phyloP scores from a whole-genome alignment of 2,329 filamentous ascomycete species.

The Ophiostoma australiae region DNA sequence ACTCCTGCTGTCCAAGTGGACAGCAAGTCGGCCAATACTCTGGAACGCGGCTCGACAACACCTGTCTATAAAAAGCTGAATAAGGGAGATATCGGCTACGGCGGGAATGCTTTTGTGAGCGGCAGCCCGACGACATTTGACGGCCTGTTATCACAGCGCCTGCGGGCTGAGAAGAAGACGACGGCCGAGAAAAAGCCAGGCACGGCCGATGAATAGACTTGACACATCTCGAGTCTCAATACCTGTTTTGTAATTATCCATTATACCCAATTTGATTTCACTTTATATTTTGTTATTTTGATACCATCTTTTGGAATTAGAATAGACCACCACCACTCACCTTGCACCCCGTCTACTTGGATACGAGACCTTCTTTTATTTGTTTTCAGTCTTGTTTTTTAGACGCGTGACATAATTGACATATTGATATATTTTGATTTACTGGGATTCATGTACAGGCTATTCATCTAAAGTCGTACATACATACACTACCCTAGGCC shows the following conservation, averaged over 20 bases:
- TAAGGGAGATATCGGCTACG: conserved; percentile 60
- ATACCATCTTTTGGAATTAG: not conserved
- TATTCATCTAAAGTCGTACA: not conserved
- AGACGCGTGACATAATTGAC: no score
- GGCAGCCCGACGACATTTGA: conserved; percentile 47
- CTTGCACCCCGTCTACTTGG: not conserved
- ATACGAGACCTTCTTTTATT: no score
- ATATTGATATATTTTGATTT: not conserved
- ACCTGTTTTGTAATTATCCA: not conserved
- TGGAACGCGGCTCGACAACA: conserved; percentile 27
- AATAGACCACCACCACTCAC: not conserved
- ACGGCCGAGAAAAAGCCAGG: not conserved
- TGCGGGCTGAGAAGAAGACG: conserved; percentile 44
- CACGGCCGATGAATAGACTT: not conserved
- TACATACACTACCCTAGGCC: not conserved
- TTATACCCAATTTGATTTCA: conserved; percentile 6
- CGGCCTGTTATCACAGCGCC: conserved; percentile 63
- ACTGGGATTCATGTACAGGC: not conserved
- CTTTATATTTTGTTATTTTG: not conserved
- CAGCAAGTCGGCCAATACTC: not conserved
- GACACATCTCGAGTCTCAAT: not conserved
- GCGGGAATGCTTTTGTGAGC: conserved; percentile 47
- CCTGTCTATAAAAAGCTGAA: conserved; percentile 60
- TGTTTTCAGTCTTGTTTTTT: no score
- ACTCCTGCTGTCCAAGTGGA: not conserved